Evolutionary conservation across 2,329 filamentous ascomycete genomes (phyloP), one percentile per base, ranked within the genome.

Genomic region (Geosmithia putterillii): DNA sequence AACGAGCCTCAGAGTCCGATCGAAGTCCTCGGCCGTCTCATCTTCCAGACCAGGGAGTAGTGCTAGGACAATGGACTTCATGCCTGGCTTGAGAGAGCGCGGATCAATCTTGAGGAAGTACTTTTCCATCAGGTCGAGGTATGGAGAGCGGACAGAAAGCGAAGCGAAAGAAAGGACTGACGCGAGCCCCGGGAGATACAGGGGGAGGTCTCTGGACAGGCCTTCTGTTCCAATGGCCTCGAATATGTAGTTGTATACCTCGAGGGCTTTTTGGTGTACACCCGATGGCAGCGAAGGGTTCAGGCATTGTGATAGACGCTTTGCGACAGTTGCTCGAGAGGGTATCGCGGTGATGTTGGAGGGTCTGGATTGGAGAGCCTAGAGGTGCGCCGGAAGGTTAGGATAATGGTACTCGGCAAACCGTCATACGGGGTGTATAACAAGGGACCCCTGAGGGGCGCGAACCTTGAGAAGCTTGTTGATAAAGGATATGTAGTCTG

Each of bases 401-500:
- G 28, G 10, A 32, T 9, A 9, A 32, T 12, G 28, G 15, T 32
- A 32, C 28, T 6, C 3, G 15, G 28, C 10, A 9, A 32, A 12
- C 28, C 10, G 10, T 12, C 28, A 14, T 12, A 32, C 15, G 10
- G 28, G 15, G 6, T 12, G 20, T 8, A 42, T 28, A 34, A 32
- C 50, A 38, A 51, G 41, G 8, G 4, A 32, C 15, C 6, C 28
- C 10, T 14, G 10, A 12, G 28, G 28, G 10, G 28, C 10, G 10
- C 60, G 52, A 60, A 89, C 86, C 78, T 95, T 96, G 48, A 95
- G 71, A 41, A 98, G 71, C 48, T 87, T 80, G 58, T 86, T 94
- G 44, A 98, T 68, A 60, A 96, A 98, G 17, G 90, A 95, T 56
- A 98, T 98, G 59, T 98, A 98, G 66, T 98, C 92, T 41, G 94